A percentile compares a stretch with the other conserved stretches of the same genome.
phyloP scores from a whole-genome alignment of 2,329 filamentous ascomycete species.

The Verticillium tricorpus region DNA sequence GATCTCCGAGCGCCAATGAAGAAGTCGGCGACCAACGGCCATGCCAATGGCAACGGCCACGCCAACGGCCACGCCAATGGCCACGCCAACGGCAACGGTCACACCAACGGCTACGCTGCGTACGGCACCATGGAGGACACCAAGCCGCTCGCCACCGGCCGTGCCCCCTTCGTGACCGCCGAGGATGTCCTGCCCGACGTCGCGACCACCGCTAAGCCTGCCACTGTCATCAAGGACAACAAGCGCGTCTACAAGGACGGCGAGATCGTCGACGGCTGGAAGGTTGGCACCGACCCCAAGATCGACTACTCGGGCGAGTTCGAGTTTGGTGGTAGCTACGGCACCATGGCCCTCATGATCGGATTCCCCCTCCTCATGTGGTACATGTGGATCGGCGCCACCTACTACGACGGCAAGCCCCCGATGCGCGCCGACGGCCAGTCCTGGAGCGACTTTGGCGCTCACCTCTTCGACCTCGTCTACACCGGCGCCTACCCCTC shows the following conservation, averaged over 20 bases:
- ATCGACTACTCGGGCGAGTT: slow-evolving; percentile 58
- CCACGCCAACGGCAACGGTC: slow-evolving; percentile 19
- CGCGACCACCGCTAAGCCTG: slow-evolving; percentile 11
- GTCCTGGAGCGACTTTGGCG: slow-evolving; percentile 59
- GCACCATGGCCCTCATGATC: slow-evolving; percentile 75
- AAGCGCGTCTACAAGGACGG: slow-evolving; percentile 12
- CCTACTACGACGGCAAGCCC: slow-evolving; percentile 75
- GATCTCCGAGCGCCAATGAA: background rate
- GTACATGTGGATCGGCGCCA: slow-evolving; percentile 92
- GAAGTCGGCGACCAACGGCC: slow-evolving; percentile 14
- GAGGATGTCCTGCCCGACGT: background rate
- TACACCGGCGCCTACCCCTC: slow-evolving; percentile 84
- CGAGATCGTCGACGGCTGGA: slow-evolving; percentile 51
- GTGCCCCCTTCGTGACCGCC: background rate
- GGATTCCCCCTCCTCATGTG: slow-evolving; percentile 86
- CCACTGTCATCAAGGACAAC: background rate
- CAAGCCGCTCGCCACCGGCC: background rate
- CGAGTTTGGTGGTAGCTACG: slow-evolving; percentile 79
- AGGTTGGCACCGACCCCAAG: slow-evolving; percentile 55
- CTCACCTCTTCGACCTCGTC: slow-evolving; percentile 61
- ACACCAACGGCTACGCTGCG: slow-evolving; percentile 13
- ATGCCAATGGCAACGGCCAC: slow-evolving; percentile 22
- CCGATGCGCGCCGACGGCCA: slow-evolving; percentile 61
- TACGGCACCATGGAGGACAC: slow-evolving; percentile 5
- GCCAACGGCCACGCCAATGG: slow-evolving; percentile 19